Evolutionary conservation across 2,329 filamentous ascomycete genomes (phyloP), one percentile per base, ranked within the genome.

Genomic region (Pseudopithomyces maydicus): DNA sequence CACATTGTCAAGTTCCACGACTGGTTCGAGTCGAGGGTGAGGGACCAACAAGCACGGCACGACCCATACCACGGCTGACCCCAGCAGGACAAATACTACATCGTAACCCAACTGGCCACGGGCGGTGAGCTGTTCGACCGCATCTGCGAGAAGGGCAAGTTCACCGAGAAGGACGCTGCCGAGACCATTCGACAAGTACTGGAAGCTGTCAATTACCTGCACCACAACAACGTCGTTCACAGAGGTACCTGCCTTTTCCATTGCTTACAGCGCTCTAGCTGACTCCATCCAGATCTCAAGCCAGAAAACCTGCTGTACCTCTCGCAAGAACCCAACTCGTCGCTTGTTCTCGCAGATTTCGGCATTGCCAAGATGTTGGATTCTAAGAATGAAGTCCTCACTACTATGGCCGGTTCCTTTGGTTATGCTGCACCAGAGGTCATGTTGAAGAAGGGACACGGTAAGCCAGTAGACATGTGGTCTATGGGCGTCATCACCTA

Each of bases 381-480:
- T 73, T 90, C 84, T 66, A 91, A 93, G 66, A 88, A 93, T 63
- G 93, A 96, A 71, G 91, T 97, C 43, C 85, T 99, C 62, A 98
- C 92, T 66, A 98, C 93, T 50, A 99, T 99, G 95, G 95, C 95
- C 42, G 95, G 95, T 42, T 98, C 95, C 0, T 98, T 99, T 73
- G 95, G 95, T 53, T 99, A 99, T 72, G 95, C 95, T 19, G 95
- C 95, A 1, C 95, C 95, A 8, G 95, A 99, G 77, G 93, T 99
- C 57, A 99, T 99, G 95, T 84, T 97, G 63, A 97, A 97, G 83
- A 88, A 91, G 73, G 95, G 95, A 19, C 96, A 99, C 75, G 95
- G 95, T 74, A 99, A 98, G 79, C 92, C 95, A 4, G 95, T 98
- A 33, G 95, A 99, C 74, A 97, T 99, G 91, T 99, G 95, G 95